These are phyloP conservation scores for Crithidia brevicula DNA, from an alignment of 208 protist species.

Conservation along the genomic window DNA sequence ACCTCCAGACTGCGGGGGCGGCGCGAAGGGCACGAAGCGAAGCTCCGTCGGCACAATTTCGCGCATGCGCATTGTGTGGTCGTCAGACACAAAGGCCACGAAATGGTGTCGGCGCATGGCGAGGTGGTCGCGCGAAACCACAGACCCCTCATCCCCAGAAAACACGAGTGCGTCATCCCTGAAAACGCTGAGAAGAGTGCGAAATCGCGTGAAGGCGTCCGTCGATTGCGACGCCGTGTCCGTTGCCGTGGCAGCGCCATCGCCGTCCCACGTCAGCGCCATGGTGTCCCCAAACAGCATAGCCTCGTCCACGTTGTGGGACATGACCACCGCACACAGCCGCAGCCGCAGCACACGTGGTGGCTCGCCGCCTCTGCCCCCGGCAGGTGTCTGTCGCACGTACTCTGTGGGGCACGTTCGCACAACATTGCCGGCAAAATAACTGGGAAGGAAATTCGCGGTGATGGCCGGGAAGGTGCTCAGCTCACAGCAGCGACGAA, in stretches of 20 bases:
- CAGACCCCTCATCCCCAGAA: slow-evolving; percentile 32
- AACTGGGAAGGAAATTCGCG: neutral
- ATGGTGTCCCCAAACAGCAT: slow-evolving; percentile 62
- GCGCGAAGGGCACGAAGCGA: slow-evolving; percentile 31
- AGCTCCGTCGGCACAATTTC: slow-evolving; percentile 65
- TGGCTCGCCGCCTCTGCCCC: neutral
- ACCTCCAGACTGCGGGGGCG: neutral
- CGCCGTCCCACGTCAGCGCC: slow-evolving; percentile 34
- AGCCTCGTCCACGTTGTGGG: slow-evolving; percentile 47
- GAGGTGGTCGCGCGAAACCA: slow-evolving; percentile 43
- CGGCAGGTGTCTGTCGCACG: neutral
- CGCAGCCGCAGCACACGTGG: slow-evolving; percentile 15
- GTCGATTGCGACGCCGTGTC: too few species aligned
- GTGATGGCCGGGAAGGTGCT: neutral
- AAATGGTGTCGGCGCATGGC: slow-evolving; percentile 43
- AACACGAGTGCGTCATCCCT: slow-evolving; percentile 46
- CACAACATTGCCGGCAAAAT: neutral
- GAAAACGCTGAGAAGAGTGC: slow-evolving; percentile 15
- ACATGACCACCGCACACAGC: slow-evolving; percentile 40
- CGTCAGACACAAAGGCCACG: slow-evolving; percentile 49
- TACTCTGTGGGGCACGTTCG: neutral
- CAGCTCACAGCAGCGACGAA: slow-evolving; percentile 6
- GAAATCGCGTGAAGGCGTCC: slow-evolving; percentile 1
- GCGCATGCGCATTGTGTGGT: slow-evolving; percentile 48
- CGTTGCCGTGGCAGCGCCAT: neutral